Evolutionary conservation across 345 rosid species (phyloP), one percentile per base, ranked within the genome.

Genomic region (Cardamine resedifolia): DNA sequence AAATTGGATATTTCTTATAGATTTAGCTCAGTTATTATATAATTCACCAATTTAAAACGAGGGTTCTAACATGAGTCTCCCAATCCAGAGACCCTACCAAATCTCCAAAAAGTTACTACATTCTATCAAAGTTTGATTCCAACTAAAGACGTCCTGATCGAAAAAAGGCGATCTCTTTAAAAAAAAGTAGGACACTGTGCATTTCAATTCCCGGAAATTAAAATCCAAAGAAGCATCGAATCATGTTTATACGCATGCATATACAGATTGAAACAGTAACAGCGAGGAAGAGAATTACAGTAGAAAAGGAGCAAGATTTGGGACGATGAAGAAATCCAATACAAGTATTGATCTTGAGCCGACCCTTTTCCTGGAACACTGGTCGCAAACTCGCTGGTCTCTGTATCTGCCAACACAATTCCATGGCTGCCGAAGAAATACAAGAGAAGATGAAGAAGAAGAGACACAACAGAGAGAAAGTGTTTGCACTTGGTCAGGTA

Each of bases 391-490:
- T 78, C 77, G 77, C 21, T 7, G 91, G 82, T 31, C 85, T 71
- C 76, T 82, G 95, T 16, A 81, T 76, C 64, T 82, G 90, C 80
- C 85, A 83, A 66, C 77, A 79, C 74, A 83, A 79, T 70, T 89
- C 97, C 95, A 90, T 93, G 73, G 75, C 80, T 64, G 19, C 64
- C 64, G 16, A 10, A 38, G 16, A 64, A 50, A 39, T 16, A 20
- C 57, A 72, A 44, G 10, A 44, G 30, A 31, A 38, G 27, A 33
- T 4, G 20, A 39, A 31, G 63, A 20, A 52, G 24, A 15, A 31
- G 52, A 27, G 21, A 56, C 10, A 68, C 48, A 73, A 48, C 53
- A 66, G 30, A 27, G 2, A 24, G 28, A 53, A 43, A 74, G 11
- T 53, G 63, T 36, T 34, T 47, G 27, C 31, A 55, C 41, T 61